Evolutionary conservation across 2,329 filamentous ascomycete species (phyloP).

Genomic region (Colletotrichum plurivorum): DNA sequence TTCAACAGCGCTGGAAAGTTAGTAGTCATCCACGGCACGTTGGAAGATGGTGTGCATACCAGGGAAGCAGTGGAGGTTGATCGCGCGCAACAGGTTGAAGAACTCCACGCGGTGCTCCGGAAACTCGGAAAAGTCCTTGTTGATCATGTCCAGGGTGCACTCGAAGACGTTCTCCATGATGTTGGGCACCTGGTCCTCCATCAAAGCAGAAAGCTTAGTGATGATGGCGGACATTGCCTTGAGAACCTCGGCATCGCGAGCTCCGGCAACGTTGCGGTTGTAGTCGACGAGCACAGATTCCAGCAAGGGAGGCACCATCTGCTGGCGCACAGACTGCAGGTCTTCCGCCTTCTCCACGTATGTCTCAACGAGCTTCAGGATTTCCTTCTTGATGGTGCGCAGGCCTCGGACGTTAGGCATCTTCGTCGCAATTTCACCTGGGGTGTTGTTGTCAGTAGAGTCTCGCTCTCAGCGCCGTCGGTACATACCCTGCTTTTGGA

Average conservation of each 20-base stretch:
- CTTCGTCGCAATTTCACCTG: conserved; percentile 94
- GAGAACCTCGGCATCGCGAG: conserved; percentile 94
- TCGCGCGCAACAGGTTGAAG: conserved; percentile 95
- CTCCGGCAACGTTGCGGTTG: conserved; percentile 95
- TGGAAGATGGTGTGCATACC: conserved; percentile 55
- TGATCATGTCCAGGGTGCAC: conserved; percentile 99
- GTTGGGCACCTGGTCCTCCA: conserved; percentile 97
- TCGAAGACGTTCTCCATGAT: conserved; percentile 99
- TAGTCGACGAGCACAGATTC: conserved; percentile 97
- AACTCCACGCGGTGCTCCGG: conserved; percentile 99
- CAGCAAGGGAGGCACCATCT: conserved; percentile 95
- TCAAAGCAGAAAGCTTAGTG: conserved; percentile 92
- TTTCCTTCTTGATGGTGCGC: conserved; percentile 99
- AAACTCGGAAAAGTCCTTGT: conserved; percentile 99
- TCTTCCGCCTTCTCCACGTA: conserved; percentile 99
- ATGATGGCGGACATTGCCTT: conserved; percentile 99
- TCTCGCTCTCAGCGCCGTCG: neutral
- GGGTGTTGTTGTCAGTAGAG: conserved; percentile 12
- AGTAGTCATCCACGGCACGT: conserved; percentile 25
- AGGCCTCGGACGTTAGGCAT: conserved; percentile 96
- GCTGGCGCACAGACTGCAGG: conserved; percentile 89
- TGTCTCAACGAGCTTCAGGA: conserved; percentile 96
- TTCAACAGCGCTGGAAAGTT: conserved; percentile 79
- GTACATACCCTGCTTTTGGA: conserved; percentile 54
- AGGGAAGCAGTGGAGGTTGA: conserved; percentile 98